Base-by-base conservation (phyloP, 2,329 filamentous ascomycete genomes). In the Fusarium proliferatum region DNA sequence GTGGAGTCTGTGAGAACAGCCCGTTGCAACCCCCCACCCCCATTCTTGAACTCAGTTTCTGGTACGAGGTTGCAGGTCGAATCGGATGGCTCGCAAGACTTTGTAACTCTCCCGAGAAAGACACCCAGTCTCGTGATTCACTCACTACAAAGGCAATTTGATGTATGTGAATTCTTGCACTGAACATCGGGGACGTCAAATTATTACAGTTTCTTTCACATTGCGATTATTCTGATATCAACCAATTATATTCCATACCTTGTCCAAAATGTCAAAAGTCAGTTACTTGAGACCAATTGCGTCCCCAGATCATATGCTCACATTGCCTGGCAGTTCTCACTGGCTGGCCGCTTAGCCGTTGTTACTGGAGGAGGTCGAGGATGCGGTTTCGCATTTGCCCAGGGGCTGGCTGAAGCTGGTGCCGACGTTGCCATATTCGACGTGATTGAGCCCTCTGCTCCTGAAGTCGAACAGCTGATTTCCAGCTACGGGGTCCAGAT, bases 351-450 rank as follows among this genome's bases (percentile, higher is more conserved):
- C 34, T 79, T 82, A 38, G 82, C 80, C 65, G 80, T 84, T 57
- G 80, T 84, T 52, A 84, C 81, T 73, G 88, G 90, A 48, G 90
- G 85, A 16, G 89, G 87, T 9, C 87, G 87, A 16, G 90, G 90
- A 1, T 92, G 91, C 75, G 90, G 90, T 43, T 87, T 86, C 51
- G 89, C 86, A 11, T 91, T 91, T 57, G 87, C 86, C 2, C 82
- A 86, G 61, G 87, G 87, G 43, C 91, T 91, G 78, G 84, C 87
- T 4, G 80, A 85, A 45, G 89, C 91, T 79, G 90, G 90, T 45
- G 87, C 86, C 86, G 64, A 70, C 56, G 69, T 92, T 43, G 81
- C 91, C 55, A 87, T 92, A 56, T 88, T 88, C 23, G 90, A 92
- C 80, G 84, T 92, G 69, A 87, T 89, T 51, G 79, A 85, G 38